Evolutionary conservation across 257 asterid genomes (phyloP), one percentile per base, ranked within the genome.

Genomic region (Solanum paucissectum): DNA sequence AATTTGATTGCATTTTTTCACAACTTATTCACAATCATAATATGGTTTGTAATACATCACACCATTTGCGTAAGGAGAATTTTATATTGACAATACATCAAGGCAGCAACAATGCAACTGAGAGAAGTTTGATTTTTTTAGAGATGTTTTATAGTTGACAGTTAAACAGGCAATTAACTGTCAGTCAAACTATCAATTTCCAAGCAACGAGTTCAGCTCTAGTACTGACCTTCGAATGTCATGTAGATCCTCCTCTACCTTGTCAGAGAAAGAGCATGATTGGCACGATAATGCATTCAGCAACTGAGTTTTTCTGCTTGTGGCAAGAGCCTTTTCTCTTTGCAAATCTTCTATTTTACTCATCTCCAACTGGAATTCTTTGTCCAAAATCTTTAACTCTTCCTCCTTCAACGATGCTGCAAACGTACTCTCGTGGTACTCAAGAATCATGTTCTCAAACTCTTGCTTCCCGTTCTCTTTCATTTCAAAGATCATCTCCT

Each of bases 241-340:
- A n/a, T 87, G 91, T 84, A 96, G 93, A 91, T 94, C 96, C 83
- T 91, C 94, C 91, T 91, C 95, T 87, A 95, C 84, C 89, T 93
- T 94, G 58, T 93, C 94, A 21, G 96, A 92, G 84, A 93, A 90
- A 77, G 90, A 88, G 91, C 93, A 40, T 12, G 96, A 89, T 37
- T 86, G 89, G 86, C 91, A 75, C 5, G 94, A 69, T 49, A 93
- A 84, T 83, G 89, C 91, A 88, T 91, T 95, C 87, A 93, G 87
- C 85, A 94, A 49, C 88, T 91, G 86, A 3, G 55, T 88, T 91
- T 91, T 94, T 85, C 92, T 92, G 68, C 74, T 84, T 14, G 83
- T 5, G 9, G 93, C 96, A 87, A 89, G 91, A 9, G 68, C 91
- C 87, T 91, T 95, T 6, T 42, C 91, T 34, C 83, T 91, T 84